These are phyloP conservation scores for Solanum ossicruentum DNA, from an alignment of 257 asterid genomes.

Conservation along the genomic window DNA sequence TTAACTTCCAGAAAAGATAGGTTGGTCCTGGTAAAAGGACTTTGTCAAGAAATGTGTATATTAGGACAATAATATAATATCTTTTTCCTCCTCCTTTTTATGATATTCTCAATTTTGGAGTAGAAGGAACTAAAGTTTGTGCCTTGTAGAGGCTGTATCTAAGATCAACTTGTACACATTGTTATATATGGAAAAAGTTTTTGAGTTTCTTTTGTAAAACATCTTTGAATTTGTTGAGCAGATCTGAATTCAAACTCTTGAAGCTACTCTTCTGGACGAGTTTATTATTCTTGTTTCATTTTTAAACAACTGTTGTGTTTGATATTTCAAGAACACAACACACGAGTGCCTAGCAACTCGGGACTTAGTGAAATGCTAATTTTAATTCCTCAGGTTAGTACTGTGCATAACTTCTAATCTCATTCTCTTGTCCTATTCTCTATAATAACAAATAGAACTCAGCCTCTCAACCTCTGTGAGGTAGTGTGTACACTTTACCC, in stretches of 20 bases:
- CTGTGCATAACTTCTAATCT: neutral
- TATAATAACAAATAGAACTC: neutral
- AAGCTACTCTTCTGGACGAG: neutral
- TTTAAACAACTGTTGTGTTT: neutral
- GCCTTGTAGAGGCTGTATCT: neutral
- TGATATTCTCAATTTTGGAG: neutral
- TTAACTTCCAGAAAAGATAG: constrained; percentile 64
- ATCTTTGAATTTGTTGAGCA: neutral
- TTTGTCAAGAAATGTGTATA: neutral
- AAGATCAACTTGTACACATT: neutral
- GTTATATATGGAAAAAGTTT: neutral
- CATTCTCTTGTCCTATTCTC: neutral
- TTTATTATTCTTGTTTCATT: neutral
- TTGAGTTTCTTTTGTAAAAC: neutral
- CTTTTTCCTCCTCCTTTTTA: neutral
- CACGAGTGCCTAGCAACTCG: neutral
- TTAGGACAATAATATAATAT: neutral
- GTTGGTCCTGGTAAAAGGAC: neutral
- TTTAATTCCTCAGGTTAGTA: neutral
- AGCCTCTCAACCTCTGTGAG: too few species aligned
- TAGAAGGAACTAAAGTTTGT: neutral
- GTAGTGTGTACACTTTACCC: too few species aligned
- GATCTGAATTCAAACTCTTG: neutral
- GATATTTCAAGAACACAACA: neutral
- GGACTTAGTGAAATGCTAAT: neutral